Conservation (phyloP, 805 yeast genomes). For the Yueomyces sinensis region DNA sequence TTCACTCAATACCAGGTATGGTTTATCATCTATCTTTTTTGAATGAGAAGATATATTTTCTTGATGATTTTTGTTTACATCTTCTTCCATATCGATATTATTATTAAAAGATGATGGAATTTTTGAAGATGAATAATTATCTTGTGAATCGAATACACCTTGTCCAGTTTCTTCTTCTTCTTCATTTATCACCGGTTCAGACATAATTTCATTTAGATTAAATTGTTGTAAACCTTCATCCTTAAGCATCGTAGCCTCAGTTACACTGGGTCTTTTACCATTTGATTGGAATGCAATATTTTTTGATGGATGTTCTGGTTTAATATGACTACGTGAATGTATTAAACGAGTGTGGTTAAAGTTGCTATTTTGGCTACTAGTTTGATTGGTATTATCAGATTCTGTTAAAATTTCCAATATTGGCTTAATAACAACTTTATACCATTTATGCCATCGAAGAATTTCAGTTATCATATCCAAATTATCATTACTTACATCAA, state of each 20-base stretch:
- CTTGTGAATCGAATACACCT: not conserved
- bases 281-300: slow-evolving; percentile 12
- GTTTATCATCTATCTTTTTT: not conserved
- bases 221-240: slow-evolving; percentile 24
- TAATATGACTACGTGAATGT: not conserved
- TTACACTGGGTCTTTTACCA: slow-evolving; percentile 18
- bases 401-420: slow-evolving; percentile 3
- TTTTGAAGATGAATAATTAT: not conserved
- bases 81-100: not conserved
- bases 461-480: slow-evolving; percentile 16
- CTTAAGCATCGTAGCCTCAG: slow-evolving; percentile 20
- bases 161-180: slow-evolving; percentile 5
- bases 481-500: slow-evolving; percentile 21
- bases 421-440: slow-evolving; percentile 7
- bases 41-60: not conserved
- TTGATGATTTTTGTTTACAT: not conserved
- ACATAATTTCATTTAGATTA: slow-evolving; percentile 20
- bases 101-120: not conserved
- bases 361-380: not conserved
- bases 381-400: slow-evolving; percentile 1
- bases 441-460: slow-evolving; percentile 22
- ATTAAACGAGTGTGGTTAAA: not conserved
- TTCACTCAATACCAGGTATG: slow-evolving; percentile 15
- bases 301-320: not conserved
- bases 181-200: slow-evolving; percentile 15